Evolutionary conservation across 2,329 filamentous ascomycete genomes (phyloP), one percentile per base, ranked within the genome.

Genomic region (Colletotrichum sp.): DNA sequence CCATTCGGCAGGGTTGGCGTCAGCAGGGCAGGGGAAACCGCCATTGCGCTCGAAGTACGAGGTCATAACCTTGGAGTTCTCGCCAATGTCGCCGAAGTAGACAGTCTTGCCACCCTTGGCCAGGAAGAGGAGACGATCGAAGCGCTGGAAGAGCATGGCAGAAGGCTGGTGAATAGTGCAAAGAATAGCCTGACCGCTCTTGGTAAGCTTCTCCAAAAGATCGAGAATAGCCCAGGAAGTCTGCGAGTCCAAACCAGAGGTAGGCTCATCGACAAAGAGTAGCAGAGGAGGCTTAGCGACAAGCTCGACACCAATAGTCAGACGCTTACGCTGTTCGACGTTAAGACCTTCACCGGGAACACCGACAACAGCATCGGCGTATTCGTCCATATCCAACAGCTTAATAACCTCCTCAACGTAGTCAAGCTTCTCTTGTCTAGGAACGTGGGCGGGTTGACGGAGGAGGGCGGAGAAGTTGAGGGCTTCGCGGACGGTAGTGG

Each of bases 121-220:
- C 18, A 97, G 87, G 87, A 97, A 95, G 36, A 96, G 89, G 9
- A 97, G 90, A 75, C 94, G 91, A 81, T 97, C 95, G 82, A 97
- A 98, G 75, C 95, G 94, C 83, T 98, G 95, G 88, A 98, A 98
- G 69, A 98, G 90, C 90, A 98, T 96, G 39, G 96, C 96, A 16
- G 95, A 98, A n/a, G 96, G 96, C 85, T 99, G 96, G 84, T 99
- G 96, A 77, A 98, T 98, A 0, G 96, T 98, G 87, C 96, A 98
- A n/a, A 98, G 92, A 85, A 98, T 95, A 68, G 96, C 96, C 83
- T 98, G 95, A 18, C 96, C 96, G 77, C 93, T 94, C 84, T 96
- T 94, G 80, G 95, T 95, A 39, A 98, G 89, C 85, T 98, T 98
- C 85, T 98, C 94, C 55, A 99, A 90, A 13, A 98, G 90, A 83